Evolutionary conservation across 106 monocot genomes (phyloP), one percentile per base, ranked within the genome.

Genomic region (Apostasia shenzhenica): DNA sequence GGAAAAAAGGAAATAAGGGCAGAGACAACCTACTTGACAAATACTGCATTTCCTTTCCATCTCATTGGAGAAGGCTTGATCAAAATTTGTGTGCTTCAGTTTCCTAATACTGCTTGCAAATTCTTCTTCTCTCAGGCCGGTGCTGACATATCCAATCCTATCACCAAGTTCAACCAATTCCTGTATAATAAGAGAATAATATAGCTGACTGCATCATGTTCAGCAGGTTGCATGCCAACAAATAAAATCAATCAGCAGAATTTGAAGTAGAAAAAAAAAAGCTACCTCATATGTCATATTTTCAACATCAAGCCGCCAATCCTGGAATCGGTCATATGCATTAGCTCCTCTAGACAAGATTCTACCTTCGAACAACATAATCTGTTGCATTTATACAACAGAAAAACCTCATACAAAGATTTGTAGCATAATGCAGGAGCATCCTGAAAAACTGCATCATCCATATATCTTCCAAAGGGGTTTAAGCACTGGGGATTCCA

Each of bases 91-190:
- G 65, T 70, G 80, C 49, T 76, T 83, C 9, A 80, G 60, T 60
- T 85, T 94, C 73, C 73, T 70, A 3, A 91, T 76, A 40, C 51
- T 70, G 61, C 70, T 68, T 42, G 59, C 0, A 47, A 94, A 87
- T 61, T 94, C 87, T 48, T 94, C 94, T 75, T 94, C 90, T 43
- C 79, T 79, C 73, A 94, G 75, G 3, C 94, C 94, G 7, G 94
- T 90, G 80, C 76, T 94, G 10, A 94, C 90, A 71, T 90, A 78
- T 2, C 94, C 94, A 52, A 94, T 94, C 67, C 61, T 90, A 3
- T 94, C 94, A 38, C 74, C 86, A 37, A 94, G 76, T 54, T 90
- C 94, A 12, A 94, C 84, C 81, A 94, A 70, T 56, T 94, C 94
- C 94, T 94, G 74, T 37, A 61, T 42, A 64, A 63, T 2, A 47